Evolutionary conservation across 2,329 filamentous ascomycete species (phyloP).

Genomic region (Fusarium bulbicola): DNA sequence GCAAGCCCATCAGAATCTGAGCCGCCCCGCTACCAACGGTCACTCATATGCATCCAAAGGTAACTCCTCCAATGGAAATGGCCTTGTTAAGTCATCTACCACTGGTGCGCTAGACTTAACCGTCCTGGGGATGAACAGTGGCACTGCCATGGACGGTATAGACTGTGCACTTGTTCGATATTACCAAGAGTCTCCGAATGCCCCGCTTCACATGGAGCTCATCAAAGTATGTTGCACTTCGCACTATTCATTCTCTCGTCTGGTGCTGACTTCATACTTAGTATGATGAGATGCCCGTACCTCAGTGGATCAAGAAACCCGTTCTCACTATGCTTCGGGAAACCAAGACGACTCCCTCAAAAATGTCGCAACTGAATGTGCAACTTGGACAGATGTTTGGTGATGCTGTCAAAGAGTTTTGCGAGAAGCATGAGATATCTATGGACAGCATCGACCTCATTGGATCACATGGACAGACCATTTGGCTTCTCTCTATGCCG

Average conservation of each 20-base stretch:
- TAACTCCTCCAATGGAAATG: not conserved
- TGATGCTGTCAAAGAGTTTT: constrained; percentile 60
- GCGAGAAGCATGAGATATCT: constrained; percentile 53
- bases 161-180: constrained; percentile 67
- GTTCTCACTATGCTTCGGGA: constrained; percentile 65
- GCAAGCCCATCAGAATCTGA: not conserved
- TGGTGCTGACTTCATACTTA: not conserved
- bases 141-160: constrained; percentile 64
- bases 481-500: constrained; percentile 58
- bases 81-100: not conserved
- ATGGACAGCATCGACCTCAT: constrained; percentile 62
- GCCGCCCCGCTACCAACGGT: not conserved
- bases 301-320: constrained; percentile 62
- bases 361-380: constrained; percentile 64
- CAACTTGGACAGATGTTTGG: constrained; percentile 66
- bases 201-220: constrained; percentile 63
- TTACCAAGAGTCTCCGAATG: constrained; percentile 59
- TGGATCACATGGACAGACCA: constrained; percentile 66
- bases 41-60: not conserved
- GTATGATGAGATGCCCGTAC: constrained; percentile 65
- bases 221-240: not conserved
- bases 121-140: constrained; percentile 60
- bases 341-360: constrained; percentile 60
- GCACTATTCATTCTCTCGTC: too few species aligned
- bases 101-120: constrained; percentile 53